Base-by-base conservation (phyloP, 805 yeast species). In the Nakazawaea sp. region DNA sequence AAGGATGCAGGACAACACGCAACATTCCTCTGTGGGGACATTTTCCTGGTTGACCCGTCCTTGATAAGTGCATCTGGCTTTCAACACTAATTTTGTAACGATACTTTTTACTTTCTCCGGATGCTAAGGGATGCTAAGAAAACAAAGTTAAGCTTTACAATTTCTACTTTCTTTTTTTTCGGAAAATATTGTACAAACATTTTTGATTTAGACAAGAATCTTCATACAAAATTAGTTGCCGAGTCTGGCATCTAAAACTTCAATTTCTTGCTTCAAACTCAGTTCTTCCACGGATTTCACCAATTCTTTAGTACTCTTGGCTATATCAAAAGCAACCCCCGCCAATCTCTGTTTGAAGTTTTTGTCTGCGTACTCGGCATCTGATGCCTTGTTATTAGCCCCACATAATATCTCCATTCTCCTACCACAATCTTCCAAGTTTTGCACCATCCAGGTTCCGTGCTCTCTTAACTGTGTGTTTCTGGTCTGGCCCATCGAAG, bases 241-340 rank as follows among this genome's bases (percentile, higher is more conserved):
- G 15, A 79, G 54, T 47, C 82, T 72, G 10, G 86, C 78, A 59
- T 87, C 89, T 47, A 87, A 68, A 46, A 80, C 78, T 4, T 79
- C 88, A 49, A 89, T 83, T 50, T 88, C 96, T 47, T 82, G 89
- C 51, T 81, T 81, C 50, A 89, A 64, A 52, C 89, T 82, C 18
- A 95, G 95, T 55, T 89, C 97, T 56, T 90, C 97, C 4, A 90
- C 96, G 1, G 95, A 85, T 62, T 89, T 89, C 16, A 90, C 97
- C 53, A 90, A 70, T 58, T 90, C 97, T 58, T 89, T 90, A 4
- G 97, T 90, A 57, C 95, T 83, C 59, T 90, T 88, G 18, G 97
- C 97, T 61, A 90, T 85, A 56, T 90, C 97, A 62, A 88, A 90
- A 20, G 96, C 90, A 47, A 89, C 82, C 2, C 97, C 97, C 0